Base-by-base conservation (phyloP, 2,329 filamentous ascomycete genomes). In the Sphaerulina populicola region DNA sequence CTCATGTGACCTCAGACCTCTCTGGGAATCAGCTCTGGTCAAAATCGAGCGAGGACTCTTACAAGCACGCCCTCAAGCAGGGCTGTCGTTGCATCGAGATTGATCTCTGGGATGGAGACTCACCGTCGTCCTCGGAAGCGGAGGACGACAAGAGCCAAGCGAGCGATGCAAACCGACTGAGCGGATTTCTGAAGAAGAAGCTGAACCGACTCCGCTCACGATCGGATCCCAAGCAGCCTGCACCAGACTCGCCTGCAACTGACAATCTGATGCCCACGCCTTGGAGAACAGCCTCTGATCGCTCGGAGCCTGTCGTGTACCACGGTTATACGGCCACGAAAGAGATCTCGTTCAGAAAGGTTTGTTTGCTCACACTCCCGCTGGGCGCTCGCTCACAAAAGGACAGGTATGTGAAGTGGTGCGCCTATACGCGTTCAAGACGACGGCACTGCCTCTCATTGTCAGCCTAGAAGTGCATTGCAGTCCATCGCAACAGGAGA, bases 81-180 rank as follows among this genome's bases (percentile, higher is more conserved):
- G 86, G 87, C 43, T 94, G 90, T 64, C 82, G 90, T 55, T 96
- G 89, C 64, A 88, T 96, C 42, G 90, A 96, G 67, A 93, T 96
- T 49, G 91, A 96, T 64, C 88, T 96, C 2, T 95, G 90, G 86
- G 87, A 96, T 67, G 87, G 88, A 10, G 74, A 78, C 39, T 63
- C 58, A n/a, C 58, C 67, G 15, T 70, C 71, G 7, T 71, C 67
- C 15, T 69, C 70, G 57, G 56, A 65, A 57, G 49, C 52, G n/a
- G 60, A 62, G 43, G 49, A 47, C 18, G 52, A 47, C 23, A 46
- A 56, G 61, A 35, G 57, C 58, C 51, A 63, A 64, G 30, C 65
- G 9, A 50, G 49, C 36, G 59, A 62, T 11, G 59, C 70, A 12
- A 68, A 68, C 49, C 67, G 68, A 41, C 62, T 67, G 29, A 48